Evolutionary conservation across 768 basidiomycete genomes (phyloP).

Genomic region (Heimioporus sp.): DNA sequence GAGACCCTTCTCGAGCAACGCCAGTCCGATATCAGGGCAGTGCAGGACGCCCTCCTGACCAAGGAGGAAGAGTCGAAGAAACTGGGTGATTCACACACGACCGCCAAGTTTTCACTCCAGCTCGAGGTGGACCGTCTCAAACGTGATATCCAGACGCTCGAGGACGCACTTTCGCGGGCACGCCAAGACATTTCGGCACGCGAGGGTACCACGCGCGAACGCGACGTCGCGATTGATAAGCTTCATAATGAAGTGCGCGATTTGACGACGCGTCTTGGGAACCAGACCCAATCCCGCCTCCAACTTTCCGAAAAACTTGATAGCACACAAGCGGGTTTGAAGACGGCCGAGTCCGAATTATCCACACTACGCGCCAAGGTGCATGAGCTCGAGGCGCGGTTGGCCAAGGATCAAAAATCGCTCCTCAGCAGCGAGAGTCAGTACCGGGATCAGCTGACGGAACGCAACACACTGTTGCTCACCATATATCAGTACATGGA

Average conservation of each 20-base stretch:
- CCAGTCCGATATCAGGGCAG: slow-evolving; percentile 69
- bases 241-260: slow-evolving; percentile 81
- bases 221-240: slow-evolving; percentile 71
- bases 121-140: slow-evolving; percentile 85
- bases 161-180: slow-evolving; percentile 73
- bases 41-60: slow-evolving; percentile 69
- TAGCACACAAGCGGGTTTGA: slow-evolving; percentile 54
- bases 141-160: slow-evolving; percentile 77
- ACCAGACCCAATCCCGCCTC: slow-evolving; percentile 84
- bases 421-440: slow-evolving; percentile 70
- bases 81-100: slow-evolving; percentile 81
- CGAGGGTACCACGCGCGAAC: slow-evolving; percentile 63
- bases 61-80: slow-evolving; percentile 76
- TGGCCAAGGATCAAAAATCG: slow-evolving; percentile 79
- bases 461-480: slow-evolving; percentile 86
- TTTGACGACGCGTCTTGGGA: slow-evolving; percentile 71
- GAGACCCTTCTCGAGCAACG: slow-evolving; percentile 67
- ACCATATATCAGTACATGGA: slow-evolving; percentile 96
- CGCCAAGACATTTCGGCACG: slow-evolving; percentile 66
- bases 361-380: slow-evolving; percentile 56
- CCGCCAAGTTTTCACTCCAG: slow-evolving; percentile 82
- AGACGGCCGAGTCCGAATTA: slow-evolving; percentile 68
- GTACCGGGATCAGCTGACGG: slow-evolving; percentile 89
- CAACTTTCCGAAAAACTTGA: slow-evolving; percentile 93
- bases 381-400: slow-evolving; percentile 72